Evolutionary conservation across 2,329 filamentous ascomycete species (phyloP), one percentile per base, ranked within the genome.

Genomic region (Fusarium sp.): DNA sequence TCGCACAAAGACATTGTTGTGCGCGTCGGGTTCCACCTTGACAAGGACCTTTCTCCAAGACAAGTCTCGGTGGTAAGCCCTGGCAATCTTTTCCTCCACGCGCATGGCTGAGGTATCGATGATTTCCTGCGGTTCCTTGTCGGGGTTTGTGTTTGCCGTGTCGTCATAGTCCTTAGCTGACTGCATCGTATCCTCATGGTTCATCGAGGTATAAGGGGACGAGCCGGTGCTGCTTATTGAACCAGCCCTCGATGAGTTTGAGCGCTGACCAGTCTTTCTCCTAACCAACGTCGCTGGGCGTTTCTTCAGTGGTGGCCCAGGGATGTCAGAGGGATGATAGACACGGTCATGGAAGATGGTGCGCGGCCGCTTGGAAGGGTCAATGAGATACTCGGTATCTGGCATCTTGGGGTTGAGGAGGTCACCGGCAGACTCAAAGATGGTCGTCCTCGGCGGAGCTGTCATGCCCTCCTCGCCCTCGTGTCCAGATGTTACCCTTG

Each of bases 31-130:
- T 81, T 99, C 96, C 3, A 99, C 88, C 64, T 97, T 93, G 16
- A 99, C 97, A 5, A 99, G 90, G 2, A 99, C 97, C 81, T 99
- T 99, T 54, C 97, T 93, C 97, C 97, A 99, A 2, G 94, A 94
- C 23, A 99, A 85, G 73, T 95, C 95, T 14, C 92, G 91, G 82
- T 99, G 97, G 84, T 99, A 99, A 16, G 95, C 97, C 56, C 97
- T 91, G 2, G 97, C 97, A 76, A 99, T 99, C 84, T 98, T 98
- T 82, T 99, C 97, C 82, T 99, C 97, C 1, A 98, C 95, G 72
- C 94, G 94, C 91, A 98, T 95, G 73, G 85, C 90, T 11, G 92
- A 90, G 18, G 84, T 87, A 76, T 93, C 91, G 4, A 91, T 81
- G 0, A 82, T 72, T 57, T 85, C 82, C 9, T 80, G 74, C 3